Evolutionary conservation across 352 stramenopile species (phyloP).

Genomic region (Globisporangium recalcitrans): DNA sequence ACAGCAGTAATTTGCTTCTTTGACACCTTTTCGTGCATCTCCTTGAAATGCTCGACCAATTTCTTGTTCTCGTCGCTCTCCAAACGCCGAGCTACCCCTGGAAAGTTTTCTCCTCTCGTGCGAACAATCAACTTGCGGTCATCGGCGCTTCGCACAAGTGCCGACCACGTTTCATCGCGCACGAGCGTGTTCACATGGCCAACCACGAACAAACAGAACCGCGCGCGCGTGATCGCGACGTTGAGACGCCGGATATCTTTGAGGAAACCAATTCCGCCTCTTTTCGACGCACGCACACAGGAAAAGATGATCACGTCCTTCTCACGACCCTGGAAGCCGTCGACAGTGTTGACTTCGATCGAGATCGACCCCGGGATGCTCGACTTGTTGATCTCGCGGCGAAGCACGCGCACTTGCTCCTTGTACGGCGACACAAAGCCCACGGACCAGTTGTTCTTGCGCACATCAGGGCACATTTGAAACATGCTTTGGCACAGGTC

Average conservation of each 20-base stretch:
- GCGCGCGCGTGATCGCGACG: constrained; percentile 86
- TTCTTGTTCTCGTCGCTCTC: constrained; percentile 33
- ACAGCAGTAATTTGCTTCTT: constrained; percentile 25
- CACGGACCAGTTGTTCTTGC: constrained; percentile 78
- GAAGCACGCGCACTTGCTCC: constrained; percentile 89
- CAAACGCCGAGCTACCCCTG: constrained; percentile 32
- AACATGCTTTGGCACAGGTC: constrained; percentile 70
- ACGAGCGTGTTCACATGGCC: constrained; percentile 71
- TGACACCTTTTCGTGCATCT: constrained; percentile 65
- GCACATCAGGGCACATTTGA: constrained; percentile 42
- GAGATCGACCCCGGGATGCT: constrained; percentile 44
- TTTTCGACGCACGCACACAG: constrained; percentile 84
- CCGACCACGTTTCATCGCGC: constrained; percentile 74
- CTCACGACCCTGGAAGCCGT: constrained; percentile 98
- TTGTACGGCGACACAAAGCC: constrained; percentile 99
- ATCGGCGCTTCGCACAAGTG: constrained; percentile 64
- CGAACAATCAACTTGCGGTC: constrained; percentile 65
- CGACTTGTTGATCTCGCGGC: constrained; percentile 54
- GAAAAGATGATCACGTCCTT: constrained; percentile 99
- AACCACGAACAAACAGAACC: constrained; percentile 86
- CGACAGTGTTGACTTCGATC: constrained; percentile 96
- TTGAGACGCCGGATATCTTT: constrained; percentile 88
- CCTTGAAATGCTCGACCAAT: constrained; percentile 49
- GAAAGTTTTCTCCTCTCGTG: constrained; percentile 37
- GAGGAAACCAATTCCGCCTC: constrained; percentile 87